Evolutionary conservation across 768 basidiomycete genomes (phyloP).

Genomic region (Leccinum variicolor): DNA sequence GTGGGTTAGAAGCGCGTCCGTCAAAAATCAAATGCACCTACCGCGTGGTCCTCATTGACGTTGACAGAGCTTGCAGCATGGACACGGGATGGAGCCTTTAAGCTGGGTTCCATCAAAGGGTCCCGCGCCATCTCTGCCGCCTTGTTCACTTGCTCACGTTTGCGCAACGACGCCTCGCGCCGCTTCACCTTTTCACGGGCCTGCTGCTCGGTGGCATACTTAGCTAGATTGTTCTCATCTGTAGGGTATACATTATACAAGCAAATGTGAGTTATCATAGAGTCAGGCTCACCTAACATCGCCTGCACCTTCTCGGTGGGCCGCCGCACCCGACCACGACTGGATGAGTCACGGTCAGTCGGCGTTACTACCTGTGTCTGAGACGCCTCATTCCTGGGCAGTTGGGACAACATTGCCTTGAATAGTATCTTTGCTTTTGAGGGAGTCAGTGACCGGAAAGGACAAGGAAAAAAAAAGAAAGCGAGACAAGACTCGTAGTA

Average conservation of each 20-base stretch:
- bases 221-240: neutral
- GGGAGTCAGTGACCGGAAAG: too few relatives aligned
- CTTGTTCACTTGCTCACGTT: neutral
- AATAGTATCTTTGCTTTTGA: too few relatives aligned
- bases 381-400: neutral
- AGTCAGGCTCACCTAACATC: neutral
- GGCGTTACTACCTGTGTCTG: neutral
- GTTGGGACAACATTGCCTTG: neutral
- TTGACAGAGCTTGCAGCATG: too few relatives aligned
- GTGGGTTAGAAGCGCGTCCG: too few relatives aligned
- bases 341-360: neutral
- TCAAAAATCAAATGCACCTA: too few relatives aligned
- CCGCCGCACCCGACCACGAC: neutral
- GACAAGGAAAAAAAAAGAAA: neutral
- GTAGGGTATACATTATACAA: neutral
- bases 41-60: too few relatives aligned
- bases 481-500: neutral
- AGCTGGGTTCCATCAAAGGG: too few relatives aligned
- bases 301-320: neutral
- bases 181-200: neutral
- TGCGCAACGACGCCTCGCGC: neutral
- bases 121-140: neutral
- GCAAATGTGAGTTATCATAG: too few relatives aligned
- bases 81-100: too few relatives aligned
- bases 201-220: neutral